Percentiles rank a stretch among this genome's conserved stretches.
These are phyloP conservation scores for Cryphonectria parasitica DNA, from an alignment of 2,329 filamentous ascomycete species.

Conservation along the genomic window DNA sequence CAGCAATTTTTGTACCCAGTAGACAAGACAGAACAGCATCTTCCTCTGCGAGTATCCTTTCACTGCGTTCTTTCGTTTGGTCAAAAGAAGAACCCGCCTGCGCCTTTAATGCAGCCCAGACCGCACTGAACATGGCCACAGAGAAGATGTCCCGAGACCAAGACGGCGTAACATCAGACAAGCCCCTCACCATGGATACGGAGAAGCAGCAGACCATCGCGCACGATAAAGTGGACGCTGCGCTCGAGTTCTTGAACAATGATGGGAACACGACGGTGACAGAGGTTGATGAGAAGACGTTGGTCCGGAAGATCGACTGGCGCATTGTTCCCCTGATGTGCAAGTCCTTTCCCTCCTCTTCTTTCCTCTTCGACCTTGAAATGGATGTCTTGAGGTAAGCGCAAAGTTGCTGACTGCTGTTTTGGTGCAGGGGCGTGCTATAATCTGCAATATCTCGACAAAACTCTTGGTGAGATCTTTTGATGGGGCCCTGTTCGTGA, in stretches of 20 bases:
- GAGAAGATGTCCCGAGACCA: conserved; percentile 9
- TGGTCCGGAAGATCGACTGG: conserved; percentile 38
- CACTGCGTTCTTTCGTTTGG: not conserved
- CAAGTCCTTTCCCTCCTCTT: conserved; percentile 22
- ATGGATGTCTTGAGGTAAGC: not conserved
- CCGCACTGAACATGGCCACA: conserved; percentile 4
- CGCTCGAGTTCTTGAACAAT: conserved; percentile 23
- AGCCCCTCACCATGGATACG: conserved; percentile 7
- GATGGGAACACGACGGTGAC: conserved; percentile 20
- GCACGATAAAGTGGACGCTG: conserved; percentile 22
- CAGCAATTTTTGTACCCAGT: not conserved
- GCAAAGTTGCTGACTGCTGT: not conserved
- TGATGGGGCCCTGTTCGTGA: not conserved
- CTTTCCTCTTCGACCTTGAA: not conserved
- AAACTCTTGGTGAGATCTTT: conserved; percentile 34
- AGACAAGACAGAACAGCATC: no score
- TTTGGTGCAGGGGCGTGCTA: conserved; percentile 35
- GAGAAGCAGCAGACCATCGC: conserved; percentile 23
- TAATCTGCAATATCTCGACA: conserved; percentile 39
- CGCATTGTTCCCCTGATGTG: conserved; percentile 39
- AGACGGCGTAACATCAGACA: not conserved
- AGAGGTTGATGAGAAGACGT: conserved; percentile 25
- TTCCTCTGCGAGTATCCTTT: not conserved
- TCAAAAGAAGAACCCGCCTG: not conserved
- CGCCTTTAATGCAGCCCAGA: not conserved